A percentile compares a stretch with the other conserved stretches of the same genome.
These are phyloP conservation scores for Sutorius eximius DNA, from an alignment of 1,284 basidiomycete species.

Conservation along the genomic window DNA sequence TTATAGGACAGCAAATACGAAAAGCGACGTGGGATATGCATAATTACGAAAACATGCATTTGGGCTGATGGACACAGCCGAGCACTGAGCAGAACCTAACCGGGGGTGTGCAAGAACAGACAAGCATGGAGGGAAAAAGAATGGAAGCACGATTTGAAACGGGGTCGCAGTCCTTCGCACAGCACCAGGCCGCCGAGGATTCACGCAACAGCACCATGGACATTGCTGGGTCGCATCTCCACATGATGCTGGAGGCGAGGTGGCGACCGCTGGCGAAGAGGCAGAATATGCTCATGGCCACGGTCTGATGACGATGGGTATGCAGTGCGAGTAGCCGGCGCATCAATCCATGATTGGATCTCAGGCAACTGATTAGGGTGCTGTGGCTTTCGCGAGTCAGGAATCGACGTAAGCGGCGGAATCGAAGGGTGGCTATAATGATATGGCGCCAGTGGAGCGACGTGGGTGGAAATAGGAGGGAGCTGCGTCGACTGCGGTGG, in stretches of 20 bases:
- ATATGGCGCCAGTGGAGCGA: constrained; percentile 42
- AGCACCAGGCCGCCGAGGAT: constrained; percentile 21
- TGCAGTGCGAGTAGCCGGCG: constrained; percentile 29
- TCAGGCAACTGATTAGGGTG: constrained; percentile 36
- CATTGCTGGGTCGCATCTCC: constrained; percentile 31
- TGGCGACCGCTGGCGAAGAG: constrained; percentile 35
- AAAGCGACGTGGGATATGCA: constrained; percentile 13
- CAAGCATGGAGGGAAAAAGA: constrained; percentile 2
- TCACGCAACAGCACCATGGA: constrained; percentile 36
- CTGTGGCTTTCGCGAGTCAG: constrained; percentile 34
- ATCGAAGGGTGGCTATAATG: constrained; percentile 51
- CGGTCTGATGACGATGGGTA: constrained; percentile 35
- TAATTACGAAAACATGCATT: constrained; percentile 19
- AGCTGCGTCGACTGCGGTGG: constrained; percentile 41
- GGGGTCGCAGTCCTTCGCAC: constrained; percentile 1
- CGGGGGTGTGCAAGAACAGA: constrained; percentile 23
- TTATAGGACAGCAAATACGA: constrained; percentile 32
- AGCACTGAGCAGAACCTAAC: constrained; percentile 18
- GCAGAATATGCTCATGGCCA: constrained; percentile 30
- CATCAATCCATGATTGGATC: constrained; percentile 39
- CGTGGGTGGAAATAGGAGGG: constrained; percentile 38
- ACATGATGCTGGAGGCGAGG: constrained; percentile 36
- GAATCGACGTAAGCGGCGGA: constrained; percentile 42
- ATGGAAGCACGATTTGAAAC: constrained; percentile 10
- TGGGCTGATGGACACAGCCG: constrained; percentile 4